Evolutionary conservation across 305 asterid genomes (phyloP).

Genomic region (Salvia sclarea): DNA sequence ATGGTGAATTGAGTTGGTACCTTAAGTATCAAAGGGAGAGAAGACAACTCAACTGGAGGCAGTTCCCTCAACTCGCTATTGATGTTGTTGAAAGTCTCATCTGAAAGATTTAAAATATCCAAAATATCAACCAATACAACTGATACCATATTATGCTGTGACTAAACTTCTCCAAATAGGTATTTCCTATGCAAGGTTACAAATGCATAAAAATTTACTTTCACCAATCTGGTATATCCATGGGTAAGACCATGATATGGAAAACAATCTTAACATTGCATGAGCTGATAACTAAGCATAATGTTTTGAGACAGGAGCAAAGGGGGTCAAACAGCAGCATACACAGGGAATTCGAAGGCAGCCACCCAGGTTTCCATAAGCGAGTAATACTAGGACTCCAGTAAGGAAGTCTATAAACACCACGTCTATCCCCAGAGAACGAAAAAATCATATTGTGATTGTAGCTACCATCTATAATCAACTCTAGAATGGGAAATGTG

Average conservation of each 20-base stretch:
- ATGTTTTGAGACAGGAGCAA: slow-evolving; percentile 10
- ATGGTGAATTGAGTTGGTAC: slow-evolving; percentile 42
- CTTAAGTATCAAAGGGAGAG: slow-evolving; percentile 89
- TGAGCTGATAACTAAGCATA: slow-evolving; percentile 13
- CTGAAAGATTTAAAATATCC: slow-evolving; percentile 46
- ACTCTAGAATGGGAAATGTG: neutral
- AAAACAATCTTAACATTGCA: slow-evolving; percentile 5
- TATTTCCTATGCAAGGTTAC: slow-evolving; percentile 1
- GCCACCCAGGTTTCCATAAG: neutral
- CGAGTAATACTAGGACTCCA: neutral
- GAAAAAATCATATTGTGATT: neutral
- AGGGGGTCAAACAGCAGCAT: neutral
- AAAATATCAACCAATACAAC: slow-evolving; percentile 32
- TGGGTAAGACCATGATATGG: slow-evolving; percentile 2
- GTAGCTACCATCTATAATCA: neutral
- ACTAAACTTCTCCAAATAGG: slow-evolving; percentile 8
- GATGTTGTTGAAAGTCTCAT: slow-evolving; percentile 69
- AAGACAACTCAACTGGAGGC: slow-evolving; percentile 88
- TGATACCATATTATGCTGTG: slow-evolving; percentile 16
- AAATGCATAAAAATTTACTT: slow-evolving; percentile 9
- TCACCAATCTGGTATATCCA: slow-evolving; percentile 21
- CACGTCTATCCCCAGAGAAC: slow-evolving; percentile 8
- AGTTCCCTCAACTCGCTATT: slow-evolving; percentile 83
- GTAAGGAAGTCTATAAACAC: neutral
- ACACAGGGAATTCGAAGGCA: slow-evolving; percentile 6